A percentile compares a stretch with the other conserved stretches of the same genome.
Conservation (phyloP, 1,139 yeast genomes). For the Zygosaccharomyces pseudobailii region DNA sequence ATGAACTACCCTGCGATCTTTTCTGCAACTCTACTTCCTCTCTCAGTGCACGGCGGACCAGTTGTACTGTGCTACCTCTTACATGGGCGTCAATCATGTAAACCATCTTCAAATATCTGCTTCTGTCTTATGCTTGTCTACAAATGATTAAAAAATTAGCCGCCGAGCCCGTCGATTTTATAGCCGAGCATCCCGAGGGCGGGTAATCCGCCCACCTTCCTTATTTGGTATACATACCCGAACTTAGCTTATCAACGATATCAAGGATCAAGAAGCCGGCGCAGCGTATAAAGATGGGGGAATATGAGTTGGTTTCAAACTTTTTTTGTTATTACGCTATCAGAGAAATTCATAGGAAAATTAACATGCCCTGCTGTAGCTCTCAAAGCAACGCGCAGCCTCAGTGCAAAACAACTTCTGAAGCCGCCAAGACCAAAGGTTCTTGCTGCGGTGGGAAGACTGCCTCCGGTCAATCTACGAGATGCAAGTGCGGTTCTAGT, state of each 20-base stretch:
- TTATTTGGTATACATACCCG: slow-evolving; percentile 2
- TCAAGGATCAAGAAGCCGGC: too few species aligned
- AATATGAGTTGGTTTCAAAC: not conserved
- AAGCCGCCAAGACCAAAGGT: not conserved
- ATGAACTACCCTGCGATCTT: not conserved
- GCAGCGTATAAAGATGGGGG: not conserved
- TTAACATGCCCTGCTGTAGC: slow-evolving; percentile 1
- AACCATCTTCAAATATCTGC: slow-evolving; percentile 9
- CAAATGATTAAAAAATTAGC: not conserved
- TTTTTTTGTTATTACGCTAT: not conserved
- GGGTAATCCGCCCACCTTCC: not conserved
- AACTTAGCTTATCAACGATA: slow-evolving; percentile 1
- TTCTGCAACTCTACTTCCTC: slow-evolving; percentile 9
- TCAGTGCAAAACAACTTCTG: not conserved
- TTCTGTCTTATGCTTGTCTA: not conserved
- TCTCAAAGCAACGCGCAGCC: not conserved
- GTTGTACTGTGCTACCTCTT: slow-evolving; percentile 12
- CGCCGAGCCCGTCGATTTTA: slow-evolving; percentile 2
- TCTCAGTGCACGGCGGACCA: slow-evolving; percentile 12
- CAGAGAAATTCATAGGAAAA: not conserved
- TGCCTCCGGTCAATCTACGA: slow-evolving; percentile 6
- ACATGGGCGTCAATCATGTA: slow-evolving; percentile 21
- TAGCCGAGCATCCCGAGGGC: not conserved
- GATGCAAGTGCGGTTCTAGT: slow-evolving; percentile 19
- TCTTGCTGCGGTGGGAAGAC: slow-evolving; percentile 12